phyloP scores from a whole-genome alignment of 2,329 filamentous ascomycete genomes.

The Dothiorella sarmentorum region DNA sequence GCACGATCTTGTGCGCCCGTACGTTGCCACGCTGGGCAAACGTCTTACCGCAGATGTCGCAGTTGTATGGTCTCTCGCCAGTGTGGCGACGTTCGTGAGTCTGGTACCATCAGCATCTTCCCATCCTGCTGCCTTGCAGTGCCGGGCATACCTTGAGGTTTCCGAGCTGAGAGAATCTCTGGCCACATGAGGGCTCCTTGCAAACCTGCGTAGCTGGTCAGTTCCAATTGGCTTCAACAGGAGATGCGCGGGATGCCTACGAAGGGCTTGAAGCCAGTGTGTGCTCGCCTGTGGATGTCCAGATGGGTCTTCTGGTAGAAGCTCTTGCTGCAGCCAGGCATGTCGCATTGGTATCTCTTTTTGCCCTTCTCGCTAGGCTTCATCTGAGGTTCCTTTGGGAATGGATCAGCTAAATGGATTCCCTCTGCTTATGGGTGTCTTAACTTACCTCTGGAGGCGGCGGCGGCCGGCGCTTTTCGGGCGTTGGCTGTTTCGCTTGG shows the following conservation, averaged over 20 bases:
- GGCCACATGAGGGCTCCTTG: conserved; percentile 68
- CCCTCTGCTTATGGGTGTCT: background rate
- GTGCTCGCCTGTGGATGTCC: conserved; percentile 81
- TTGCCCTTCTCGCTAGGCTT: conserved; percentile 42
- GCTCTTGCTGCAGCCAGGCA: conserved; percentile 71
- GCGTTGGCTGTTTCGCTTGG: conserved; percentile 60
- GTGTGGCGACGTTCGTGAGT: conserved; percentile 87
- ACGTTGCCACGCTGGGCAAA: conserved; percentile 88
- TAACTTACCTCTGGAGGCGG: conserved; percentile 30
- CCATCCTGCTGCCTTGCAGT: background rate
- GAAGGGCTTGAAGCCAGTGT: conserved; percentile 88
- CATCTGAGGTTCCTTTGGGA: conserved; percentile 15
- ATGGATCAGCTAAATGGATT: background rate
- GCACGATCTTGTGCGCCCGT: conserved; percentile 76
- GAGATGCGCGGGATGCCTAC: conserved; percentile 51
- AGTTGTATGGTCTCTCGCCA: conserved; percentile 79
- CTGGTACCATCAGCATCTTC: conserved; percentile 40
- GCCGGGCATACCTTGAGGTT: conserved; percentile 70
- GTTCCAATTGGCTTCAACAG: background rate
- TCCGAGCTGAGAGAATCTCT: conserved; percentile 82
- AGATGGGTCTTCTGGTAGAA: conserved; percentile 93
- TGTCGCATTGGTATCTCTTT: conserved; percentile 70
- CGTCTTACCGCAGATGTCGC: conserved; percentile 72
- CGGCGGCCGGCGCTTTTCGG: conserved; percentile 30
- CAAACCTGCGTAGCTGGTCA: conserved; percentile 50